Evolutionary conservation across 2,329 filamentous ascomycete genomes (phyloP).

Genomic region (Mollisia scopiformis): DNA sequence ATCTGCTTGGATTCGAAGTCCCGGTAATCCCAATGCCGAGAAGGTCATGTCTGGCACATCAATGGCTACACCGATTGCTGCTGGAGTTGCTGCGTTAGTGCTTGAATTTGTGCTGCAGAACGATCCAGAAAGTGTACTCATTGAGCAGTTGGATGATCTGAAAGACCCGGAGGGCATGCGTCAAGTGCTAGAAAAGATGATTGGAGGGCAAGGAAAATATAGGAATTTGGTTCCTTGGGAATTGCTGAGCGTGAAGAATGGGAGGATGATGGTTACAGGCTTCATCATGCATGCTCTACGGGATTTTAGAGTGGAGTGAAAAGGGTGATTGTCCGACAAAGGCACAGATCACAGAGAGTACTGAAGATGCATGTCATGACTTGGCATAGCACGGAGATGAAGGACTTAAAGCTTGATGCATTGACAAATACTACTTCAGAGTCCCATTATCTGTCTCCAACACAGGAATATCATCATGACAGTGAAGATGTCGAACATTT

Average conservation of each 20-base stretch:
- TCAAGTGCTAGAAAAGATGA: constrained; percentile 8
- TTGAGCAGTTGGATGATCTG: constrained; percentile 5
- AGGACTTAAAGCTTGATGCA: neutral
- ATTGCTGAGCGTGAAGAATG: neutral
- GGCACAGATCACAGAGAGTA: neutral
- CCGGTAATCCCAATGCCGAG: neutral
- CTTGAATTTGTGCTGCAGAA: constrained; percentile 21
- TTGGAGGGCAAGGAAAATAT: neutral
- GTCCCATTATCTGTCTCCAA: too few species aligned
- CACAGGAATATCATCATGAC: too few species aligned
- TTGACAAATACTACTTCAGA: too few species aligned
- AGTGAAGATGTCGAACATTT: neutral
- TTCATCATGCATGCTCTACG: neutral
- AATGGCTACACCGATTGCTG: constrained; percentile 30
- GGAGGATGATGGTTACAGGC: neutral
- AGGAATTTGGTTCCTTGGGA: constrained; percentile 16
- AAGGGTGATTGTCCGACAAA: neutral
- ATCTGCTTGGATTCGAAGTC: constrained; percentile 23
- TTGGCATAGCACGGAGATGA: neutral
- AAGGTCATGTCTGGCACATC: constrained; percentile 29
- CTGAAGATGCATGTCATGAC: neutral
- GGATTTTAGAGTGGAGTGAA: neutral
- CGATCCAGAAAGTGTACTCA: constrained; percentile 3
- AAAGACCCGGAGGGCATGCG: constrained; percentile 12
- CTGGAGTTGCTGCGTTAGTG: constrained; percentile 29